Evolutionary conservation across 2,329 filamentous ascomycete species (phyloP).

Genomic region (Talaromyces sp.): DNA sequence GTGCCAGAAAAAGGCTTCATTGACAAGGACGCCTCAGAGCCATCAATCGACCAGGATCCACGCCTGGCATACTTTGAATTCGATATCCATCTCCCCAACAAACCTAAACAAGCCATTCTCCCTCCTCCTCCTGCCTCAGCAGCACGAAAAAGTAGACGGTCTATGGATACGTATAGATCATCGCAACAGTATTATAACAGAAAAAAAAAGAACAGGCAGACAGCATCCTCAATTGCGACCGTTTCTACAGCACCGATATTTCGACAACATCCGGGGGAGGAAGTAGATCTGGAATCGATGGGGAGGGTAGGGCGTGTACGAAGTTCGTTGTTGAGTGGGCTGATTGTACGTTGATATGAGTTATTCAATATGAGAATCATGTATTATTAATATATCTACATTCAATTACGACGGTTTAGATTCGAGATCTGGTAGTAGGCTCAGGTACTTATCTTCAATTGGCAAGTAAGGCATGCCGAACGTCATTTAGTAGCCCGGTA

Average conservation of each 20-base stretch:
- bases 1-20: neutral
- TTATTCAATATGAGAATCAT: neutral
- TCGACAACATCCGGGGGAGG: slow-evolving; percentile 15
- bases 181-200: neutral
- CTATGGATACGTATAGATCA: neutral
- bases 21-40: neutral
- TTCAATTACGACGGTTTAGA: neutral
- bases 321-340: slow-evolving; percentile 12
- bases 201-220: neutral
- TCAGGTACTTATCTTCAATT: neutral
- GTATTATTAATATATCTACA: neutral
- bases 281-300: slow-evolving; percentile 2
- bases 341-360: neutral
- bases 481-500: too few relatives aligned
- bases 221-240: slow-evolving; percentile 3
- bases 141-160: neutral
- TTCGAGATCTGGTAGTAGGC: neutral
- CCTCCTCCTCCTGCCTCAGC: neutral
- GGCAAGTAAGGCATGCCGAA: neutral
- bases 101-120: neutral
- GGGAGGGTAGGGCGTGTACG: neutral
- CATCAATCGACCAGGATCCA: neutral
- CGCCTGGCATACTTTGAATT: neutral
- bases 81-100: neutral
- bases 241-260: slow-evolving; percentile 16